phyloP scores from a whole-genome alignment of 2,329 filamentous ascomycete species.

The Hypoxylon sp. region DNA sequence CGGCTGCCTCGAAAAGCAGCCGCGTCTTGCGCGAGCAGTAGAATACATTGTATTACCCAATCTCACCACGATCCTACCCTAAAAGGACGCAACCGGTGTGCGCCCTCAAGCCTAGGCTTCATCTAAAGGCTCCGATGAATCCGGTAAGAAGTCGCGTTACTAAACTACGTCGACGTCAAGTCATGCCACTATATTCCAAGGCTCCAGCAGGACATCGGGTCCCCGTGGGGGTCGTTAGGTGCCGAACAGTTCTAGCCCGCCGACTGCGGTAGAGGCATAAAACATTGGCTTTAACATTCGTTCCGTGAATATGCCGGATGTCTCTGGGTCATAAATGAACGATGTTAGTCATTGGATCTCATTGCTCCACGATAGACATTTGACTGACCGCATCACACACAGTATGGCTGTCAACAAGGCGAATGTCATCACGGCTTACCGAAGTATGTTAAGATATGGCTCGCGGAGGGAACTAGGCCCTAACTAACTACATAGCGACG shows the following conservation, averaged over 20 bases:
- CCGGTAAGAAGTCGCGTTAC: constrained; percentile 12
- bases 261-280: constrained; percentile 1
- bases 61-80: constrained; percentile 17
- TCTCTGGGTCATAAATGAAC: constrained; percentile 4
- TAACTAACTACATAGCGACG: constrained; percentile 26
- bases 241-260: constrained; percentile 5
- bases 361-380: constrained; percentile 10
- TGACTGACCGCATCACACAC: constrained; percentile 24
- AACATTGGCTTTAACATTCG: constrained; percentile 15
- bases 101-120: constrained; percentile 14
- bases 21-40: constrained; percentile 22
- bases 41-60: constrained; percentile 10
- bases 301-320: constrained; percentile 18
- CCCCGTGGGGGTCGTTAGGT: constrained; percentile 14
- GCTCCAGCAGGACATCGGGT: neutral
- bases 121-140: constrained; percentile 6
- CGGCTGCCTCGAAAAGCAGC: neutral
- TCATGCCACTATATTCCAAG: constrained; percentile 24
- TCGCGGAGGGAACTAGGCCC: constrained; percentile 18
- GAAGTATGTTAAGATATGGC: constrained; percentile 28
- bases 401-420: constrained; percentile 9
- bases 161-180: constrained; percentile 6
- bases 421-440: constrained; percentile 27
- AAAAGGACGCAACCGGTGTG: constrained; percentile 4
- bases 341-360: constrained; percentile 23